Base-by-base conservation (phyloP, 2,329 filamentous ascomycete species). In the Myriangium duriaei region DNA sequence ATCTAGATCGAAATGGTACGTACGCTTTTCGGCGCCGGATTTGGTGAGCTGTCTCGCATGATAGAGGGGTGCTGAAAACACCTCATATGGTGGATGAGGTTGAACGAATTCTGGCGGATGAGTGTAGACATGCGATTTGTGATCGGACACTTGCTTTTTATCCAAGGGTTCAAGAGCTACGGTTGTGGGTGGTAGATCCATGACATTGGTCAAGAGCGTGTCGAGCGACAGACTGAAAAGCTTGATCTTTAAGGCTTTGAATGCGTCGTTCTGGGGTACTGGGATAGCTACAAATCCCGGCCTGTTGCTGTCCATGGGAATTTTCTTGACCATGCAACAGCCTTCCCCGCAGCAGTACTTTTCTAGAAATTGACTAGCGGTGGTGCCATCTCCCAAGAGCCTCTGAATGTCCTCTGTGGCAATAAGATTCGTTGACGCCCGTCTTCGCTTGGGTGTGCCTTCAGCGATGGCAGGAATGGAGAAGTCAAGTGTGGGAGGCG, bases 1-100 rank as follows among this genome's bases (percentile, higher is more conserved):
- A 52, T 98, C 91, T 31, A 98, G 75, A 52, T 96, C 91, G 52
- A 96, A 96, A 61, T 98, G 91, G 58, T 88, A 94, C 0, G 91
- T 98, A 43, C 88, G 74, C 73, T 98, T 98, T 67, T 94, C 85
- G 4, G 91, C 91, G 14, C 88, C 88, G 15, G 74, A 68, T 55
- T 76, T 81, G 10, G 91, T 98, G 55, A 98, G 65, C 60, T 94
- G 86, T 40, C 91, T 79, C 2, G 85, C 75, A 50, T 78, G 78
- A 60, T 85, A 80, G 32, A 98, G 74, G 46, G 78, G 84, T n/a
- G 88, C 87, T 1, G 86, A 81, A 60, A 82, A 93, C 43, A 96
- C 86, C 47, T 88, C 71, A 60, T 93, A 91, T 0, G 91, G 91
- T 40, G 85, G 85, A 57, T 98, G 91, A 16, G 91, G 91, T 56